Evolutionary conservation across 208 protist species (phyloP).

Genomic region (Leishmania guyanensis): DNA sequence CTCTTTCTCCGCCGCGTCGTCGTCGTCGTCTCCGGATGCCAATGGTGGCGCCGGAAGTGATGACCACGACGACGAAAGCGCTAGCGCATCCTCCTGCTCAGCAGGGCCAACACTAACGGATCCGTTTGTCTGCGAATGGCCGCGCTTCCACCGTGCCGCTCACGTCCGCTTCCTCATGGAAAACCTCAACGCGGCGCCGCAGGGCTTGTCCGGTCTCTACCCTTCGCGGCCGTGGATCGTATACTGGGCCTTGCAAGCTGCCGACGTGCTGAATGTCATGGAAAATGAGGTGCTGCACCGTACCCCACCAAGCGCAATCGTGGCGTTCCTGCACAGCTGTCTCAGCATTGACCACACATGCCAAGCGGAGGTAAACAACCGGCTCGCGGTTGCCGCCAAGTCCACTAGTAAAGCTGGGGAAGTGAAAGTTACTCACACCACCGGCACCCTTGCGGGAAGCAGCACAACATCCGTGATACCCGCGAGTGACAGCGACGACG

Average conservation of each 20-base stretch:
- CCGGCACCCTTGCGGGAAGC: not conserved
- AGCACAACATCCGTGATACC: not conserved
- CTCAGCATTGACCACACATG: constrained; percentile 38
- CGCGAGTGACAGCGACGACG: not conserved
- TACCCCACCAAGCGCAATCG: constrained; percentile 45
- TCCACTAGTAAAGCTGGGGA: not conserved
- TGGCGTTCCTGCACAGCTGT: constrained; percentile 55
- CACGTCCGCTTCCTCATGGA: constrained; percentile 49
- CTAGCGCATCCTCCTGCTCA: not conserved
- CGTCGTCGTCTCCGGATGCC: not conserved
- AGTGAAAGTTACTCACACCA: not conserved
- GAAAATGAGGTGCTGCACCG: constrained; percentile 39
- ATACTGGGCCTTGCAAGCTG: constrained; percentile 82
- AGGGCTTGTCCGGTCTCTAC: constrained; percentile 44
- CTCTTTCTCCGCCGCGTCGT: not conserved
- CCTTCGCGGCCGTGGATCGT: constrained; percentile 73
- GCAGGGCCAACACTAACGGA: not conserved
- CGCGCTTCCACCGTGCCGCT: constrained; percentile 10
- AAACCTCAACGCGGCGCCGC: constrained; percentile 15
- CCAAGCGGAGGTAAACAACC: constrained; percentile 14
- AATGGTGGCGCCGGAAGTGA: not conserved
- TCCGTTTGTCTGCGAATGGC: constrained; percentile 1
- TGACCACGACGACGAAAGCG: not conserved
- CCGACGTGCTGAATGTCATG: constrained; percentile 67
- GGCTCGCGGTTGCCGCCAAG: not conserved